A percentile compares a stretch with the other conserved stretches of the same genome.
phyloP scores from a whole-genome alignment of 441 rosid genomes.

The Dalechampia spathulata region DNA sequence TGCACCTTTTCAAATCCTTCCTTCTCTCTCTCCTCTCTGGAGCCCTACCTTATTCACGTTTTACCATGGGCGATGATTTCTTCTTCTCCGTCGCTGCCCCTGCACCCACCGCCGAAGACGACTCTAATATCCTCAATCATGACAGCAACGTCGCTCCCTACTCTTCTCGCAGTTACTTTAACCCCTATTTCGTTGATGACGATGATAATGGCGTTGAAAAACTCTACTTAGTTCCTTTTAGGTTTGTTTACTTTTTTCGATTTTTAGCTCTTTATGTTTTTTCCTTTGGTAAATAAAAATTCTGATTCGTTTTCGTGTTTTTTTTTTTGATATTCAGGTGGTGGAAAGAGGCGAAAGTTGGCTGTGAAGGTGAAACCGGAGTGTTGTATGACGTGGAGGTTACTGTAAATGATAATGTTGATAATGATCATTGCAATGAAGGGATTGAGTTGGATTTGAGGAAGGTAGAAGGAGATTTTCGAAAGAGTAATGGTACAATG shows the following conservation, averaged over 20 bases:
- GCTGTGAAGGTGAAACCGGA: slow-evolving; percentile 12
- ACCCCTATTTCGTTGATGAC: slow-evolving; percentile 3
- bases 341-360: slow-evolving; percentile 40
- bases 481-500: slow-evolving; percentile 24
- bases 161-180: not conserved
- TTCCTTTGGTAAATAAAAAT: not conserved
- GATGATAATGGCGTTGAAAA: slow-evolving; percentile 19
- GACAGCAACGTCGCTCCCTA: slow-evolving; percentile 10
- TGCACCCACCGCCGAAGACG: slow-evolving; percentile 9
- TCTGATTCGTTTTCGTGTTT: slow-evolving; percentile 2
- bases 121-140: too few relatives aligned
- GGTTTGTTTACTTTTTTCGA: not conserved
- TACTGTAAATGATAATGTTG: not conserved
- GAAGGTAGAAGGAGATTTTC: slow-evolving; percentile 40
- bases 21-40: slow-evolving; percentile 11
- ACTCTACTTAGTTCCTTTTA: slow-evolving; percentile 42
- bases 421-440: not conserved
- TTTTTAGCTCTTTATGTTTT: not conserved
- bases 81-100: slow-evolving; percentile 23
- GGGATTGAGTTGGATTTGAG: slow-evolving; percentile 59
- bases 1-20: slow-evolving; percentile 24
- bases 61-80: slow-evolving; percentile 33
- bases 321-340: slow-evolving; percentile 31
- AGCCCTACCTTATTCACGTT: slow-evolving; percentile 16
- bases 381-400: slow-evolving; percentile 35